phyloP scores from a whole-genome alignment of 2,329 filamentous ascomycete genomes.

The Teratosphaeriaceae sp. region DNA sequence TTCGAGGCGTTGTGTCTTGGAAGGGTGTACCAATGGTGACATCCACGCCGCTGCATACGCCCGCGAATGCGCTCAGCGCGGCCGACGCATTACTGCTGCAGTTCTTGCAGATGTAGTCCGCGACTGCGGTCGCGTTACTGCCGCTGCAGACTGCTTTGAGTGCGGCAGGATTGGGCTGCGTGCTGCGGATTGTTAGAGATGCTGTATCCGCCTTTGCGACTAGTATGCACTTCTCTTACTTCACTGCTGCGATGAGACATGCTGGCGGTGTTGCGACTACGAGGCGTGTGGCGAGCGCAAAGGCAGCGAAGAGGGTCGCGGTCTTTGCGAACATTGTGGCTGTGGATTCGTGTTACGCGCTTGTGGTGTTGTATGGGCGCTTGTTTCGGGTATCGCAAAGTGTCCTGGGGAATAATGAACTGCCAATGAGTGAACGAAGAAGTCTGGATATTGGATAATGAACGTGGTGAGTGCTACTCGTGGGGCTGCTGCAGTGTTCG shows the following conservation, averaged over 20 bases:
- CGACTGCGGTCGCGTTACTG: conserved; percentile 19
- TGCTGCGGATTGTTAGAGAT: conserved; percentile 17
- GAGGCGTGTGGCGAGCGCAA: conserved; percentile 39
- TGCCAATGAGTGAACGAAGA: conserved; percentile 8
- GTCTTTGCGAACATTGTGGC: conserved; percentile 42
- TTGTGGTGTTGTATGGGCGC: conserved; percentile 3
- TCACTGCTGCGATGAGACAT: conserved; percentile 46
- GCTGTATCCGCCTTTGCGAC: neutral
- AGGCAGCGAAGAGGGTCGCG: conserved; percentile 36
- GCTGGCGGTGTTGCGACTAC: conserved; percentile 41
- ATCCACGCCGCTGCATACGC: conserved; percentile 27
- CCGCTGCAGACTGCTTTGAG: conserved; percentile 27
- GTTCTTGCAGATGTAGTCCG: conserved; percentile 20
- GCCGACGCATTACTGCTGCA: conserved; percentile 23
- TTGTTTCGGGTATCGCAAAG: neutral
- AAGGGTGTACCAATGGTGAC: conserved; percentile 23
- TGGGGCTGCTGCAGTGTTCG: neutral
- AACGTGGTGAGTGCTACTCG: conserved; percentile 5
- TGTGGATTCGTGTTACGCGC: conserved; percentile 5
- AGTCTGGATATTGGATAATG: conserved; percentile 1
- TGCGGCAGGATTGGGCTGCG: conserved; percentile 26
- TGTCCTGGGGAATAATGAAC: neutral
- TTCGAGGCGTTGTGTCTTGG: neutral
- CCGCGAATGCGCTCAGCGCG: conserved; percentile 26
- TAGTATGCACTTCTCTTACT: conserved; percentile 41